Evolutionary conservation across 257 asterid species (phyloP).

Genomic region (Nicotiana benthamiana): DNA sequence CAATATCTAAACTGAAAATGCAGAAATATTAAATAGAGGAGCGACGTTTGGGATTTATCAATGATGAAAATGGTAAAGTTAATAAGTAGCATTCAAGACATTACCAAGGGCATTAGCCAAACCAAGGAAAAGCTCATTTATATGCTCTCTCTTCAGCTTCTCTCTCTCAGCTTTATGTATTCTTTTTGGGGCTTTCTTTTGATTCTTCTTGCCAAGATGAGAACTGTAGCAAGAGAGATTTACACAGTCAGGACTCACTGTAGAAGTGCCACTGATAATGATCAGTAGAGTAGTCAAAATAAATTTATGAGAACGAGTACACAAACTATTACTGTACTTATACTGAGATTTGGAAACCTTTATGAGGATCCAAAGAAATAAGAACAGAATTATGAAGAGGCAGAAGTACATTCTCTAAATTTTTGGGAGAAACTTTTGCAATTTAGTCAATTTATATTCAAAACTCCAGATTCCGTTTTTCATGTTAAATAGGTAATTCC

Average conservation of each 20-base stretch:
- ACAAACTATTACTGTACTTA: neutral
- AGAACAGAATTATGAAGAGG: neutral
- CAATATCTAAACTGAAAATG: neutral
- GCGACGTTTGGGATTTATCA: neutral
- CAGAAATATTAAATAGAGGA: too few species aligned
- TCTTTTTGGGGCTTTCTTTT: constrained; percentile 39
- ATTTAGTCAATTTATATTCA: neutral
- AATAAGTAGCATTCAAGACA: neutral
- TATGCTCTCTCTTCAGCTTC: constrained; percentile 55
- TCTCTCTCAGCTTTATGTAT: constrained; percentile 67
- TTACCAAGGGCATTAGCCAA: constrained; percentile 60
- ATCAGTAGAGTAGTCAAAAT: neutral
- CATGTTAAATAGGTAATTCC: too few species aligned
- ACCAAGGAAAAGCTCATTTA: constrained; percentile 52
- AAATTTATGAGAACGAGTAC: neutral
- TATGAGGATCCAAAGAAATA: neutral
- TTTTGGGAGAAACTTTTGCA: neutral
- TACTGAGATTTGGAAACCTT: neutral
- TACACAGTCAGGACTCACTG: neutral
- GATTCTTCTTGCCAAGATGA: constrained; percentile 33
- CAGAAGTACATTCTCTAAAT: neutral
- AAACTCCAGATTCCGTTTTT: neutral
- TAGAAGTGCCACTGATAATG: neutral
- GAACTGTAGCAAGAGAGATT: constrained; percentile 21
- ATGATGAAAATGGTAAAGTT: neutral